Evolutionary conservation across 495 filamentous ascomycete species (phyloP).

Genomic region (Bacidia gigantensis): DNA sequence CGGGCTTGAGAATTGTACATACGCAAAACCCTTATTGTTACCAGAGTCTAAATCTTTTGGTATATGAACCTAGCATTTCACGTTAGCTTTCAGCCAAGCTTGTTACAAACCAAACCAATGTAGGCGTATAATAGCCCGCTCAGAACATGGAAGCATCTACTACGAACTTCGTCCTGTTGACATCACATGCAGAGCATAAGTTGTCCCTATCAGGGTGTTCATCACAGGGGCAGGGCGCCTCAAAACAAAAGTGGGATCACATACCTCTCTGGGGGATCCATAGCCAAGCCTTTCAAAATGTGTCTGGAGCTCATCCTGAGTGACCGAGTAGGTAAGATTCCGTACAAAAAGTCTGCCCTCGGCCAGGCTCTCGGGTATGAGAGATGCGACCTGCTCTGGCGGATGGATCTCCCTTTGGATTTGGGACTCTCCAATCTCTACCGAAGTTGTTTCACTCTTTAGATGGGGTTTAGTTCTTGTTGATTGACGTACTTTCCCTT

Average conservation of each 20-base stretch:
- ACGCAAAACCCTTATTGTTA: slow-evolving; percentile 73
- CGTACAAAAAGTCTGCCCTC: slow-evolving; percentile 71
- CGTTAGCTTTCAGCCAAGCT: slow-evolving; percentile 27
- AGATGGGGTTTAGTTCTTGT: not conserved
- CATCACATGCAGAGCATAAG: slow-evolving; percentile 69
- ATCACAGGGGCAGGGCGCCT: slow-evolving; percentile 44
- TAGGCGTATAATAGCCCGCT: slow-evolving; percentile 25
- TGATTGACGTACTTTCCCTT: not conserved
- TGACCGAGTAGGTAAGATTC: slow-evolving; percentile 72
- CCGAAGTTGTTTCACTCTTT: not conserved
- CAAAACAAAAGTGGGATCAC: slow-evolving; percentile 18
- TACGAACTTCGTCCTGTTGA: slow-evolving; percentile 56
- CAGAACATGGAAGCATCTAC: slow-evolving; percentile 64
- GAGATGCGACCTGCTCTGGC: not conserved
- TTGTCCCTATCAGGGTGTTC: slow-evolving; percentile 99
- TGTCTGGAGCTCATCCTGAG: slow-evolving; percentile 59
- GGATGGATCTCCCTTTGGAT: not conserved
- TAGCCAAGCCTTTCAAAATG: slow-evolving; percentile 45
- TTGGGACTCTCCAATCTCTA: not conserved
- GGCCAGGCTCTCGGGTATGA: slow-evolving; percentile 7
- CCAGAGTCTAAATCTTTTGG: slow-evolving; percentile 52
- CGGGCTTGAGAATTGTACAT: slow-evolving; percentile 60
- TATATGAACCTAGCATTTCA: slow-evolving; percentile 56
- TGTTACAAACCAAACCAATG: slow-evolving; percentile 19
- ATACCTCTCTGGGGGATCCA: slow-evolving; percentile 78